Conservation (phyloP, 169 alveolate genomes). For the Eimeria praecox region DNA sequence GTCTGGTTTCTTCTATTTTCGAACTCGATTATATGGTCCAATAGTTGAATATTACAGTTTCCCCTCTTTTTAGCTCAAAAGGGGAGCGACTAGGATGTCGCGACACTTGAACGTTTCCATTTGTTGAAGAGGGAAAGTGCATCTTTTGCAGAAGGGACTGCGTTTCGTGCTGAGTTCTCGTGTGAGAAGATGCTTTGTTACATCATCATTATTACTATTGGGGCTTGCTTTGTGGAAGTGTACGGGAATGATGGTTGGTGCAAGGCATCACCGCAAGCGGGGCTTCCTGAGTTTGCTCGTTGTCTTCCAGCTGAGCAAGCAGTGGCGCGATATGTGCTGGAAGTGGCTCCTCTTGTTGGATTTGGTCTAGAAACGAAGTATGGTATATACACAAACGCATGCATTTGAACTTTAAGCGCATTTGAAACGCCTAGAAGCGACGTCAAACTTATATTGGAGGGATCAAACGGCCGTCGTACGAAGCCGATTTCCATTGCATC, state of each 20-base stretch:
- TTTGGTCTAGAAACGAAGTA: conserved; percentile 88
- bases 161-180: not conserved
- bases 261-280: conserved; percentile 91
- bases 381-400: not conserved
- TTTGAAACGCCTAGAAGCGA: conserved; percentile 84
- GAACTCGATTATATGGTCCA: not conserved
- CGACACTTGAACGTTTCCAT: not conserved
- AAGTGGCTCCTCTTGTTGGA: conserved; percentile 89
- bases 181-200: not conserved
- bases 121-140: not conserved
- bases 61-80: not conserved
- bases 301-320: conserved; percentile 92
- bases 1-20: not conserved
- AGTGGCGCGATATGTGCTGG: conserved; percentile 90
- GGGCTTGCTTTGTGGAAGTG: not conserved
- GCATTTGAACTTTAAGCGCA: not conserved
- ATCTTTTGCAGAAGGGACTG: not conserved
- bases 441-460: conserved; percentile 84
- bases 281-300: conserved; percentile 92
- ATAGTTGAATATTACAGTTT: not conserved
- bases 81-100: not conserved
- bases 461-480: conserved; percentile 90
- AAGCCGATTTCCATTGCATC: conserved; percentile 89
- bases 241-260: conserved; percentile 90
- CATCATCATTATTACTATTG: not conserved